These are phyloP conservation scores for Isabelozyma rhagii DNA, from an alignment of 805 yeast genomes.

Conservation along the genomic window DNA sequence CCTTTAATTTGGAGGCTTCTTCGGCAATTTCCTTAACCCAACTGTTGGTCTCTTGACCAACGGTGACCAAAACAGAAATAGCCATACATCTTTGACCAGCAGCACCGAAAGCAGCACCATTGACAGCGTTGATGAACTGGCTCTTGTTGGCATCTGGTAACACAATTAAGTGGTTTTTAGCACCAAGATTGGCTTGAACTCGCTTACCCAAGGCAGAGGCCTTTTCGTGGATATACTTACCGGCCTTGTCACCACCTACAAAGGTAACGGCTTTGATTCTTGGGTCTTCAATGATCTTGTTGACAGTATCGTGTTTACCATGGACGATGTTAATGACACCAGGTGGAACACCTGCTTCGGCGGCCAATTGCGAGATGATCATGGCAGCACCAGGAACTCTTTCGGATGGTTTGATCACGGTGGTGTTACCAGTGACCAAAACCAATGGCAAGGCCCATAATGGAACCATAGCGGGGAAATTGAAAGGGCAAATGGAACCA, in stretches of 20 bases:
- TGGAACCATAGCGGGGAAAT: constrained; percentile 84
- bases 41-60: constrained; percentile 54
- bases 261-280: constrained; percentile 74
- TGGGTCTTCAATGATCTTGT: constrained; percentile 66
- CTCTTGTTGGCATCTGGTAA: constrained; percentile 69
- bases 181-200: constrained; percentile 76
- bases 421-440: constrained; percentile 70
- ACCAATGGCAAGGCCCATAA: constrained; percentile 64
- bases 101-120: constrained; percentile 79
- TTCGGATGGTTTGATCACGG: constrained; percentile 61
- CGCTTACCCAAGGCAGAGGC: constrained; percentile 70
- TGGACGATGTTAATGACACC: constrained; percentile 73
- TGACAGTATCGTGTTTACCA: constrained; percentile 71
- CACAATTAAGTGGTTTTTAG: constrained; percentile 73
- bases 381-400: constrained; percentile 81
- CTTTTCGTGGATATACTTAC: constrained; percentile 64
- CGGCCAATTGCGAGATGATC: constrained; percentile 67
- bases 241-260: constrained; percentile 79
- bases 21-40: constrained; percentile 61
- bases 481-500: constrained; percentile 77
- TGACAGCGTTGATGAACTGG: constrained; percentile 61
- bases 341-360: constrained; percentile 72
- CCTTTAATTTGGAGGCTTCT: constrained; percentile 55
- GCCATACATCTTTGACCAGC: constrained; percentile 88
- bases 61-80: constrained; percentile 68